phyloP scores from a whole-genome alignment of 2,329 filamentous ascomycete species.

The Calcarisporium arbuscula region DNA sequence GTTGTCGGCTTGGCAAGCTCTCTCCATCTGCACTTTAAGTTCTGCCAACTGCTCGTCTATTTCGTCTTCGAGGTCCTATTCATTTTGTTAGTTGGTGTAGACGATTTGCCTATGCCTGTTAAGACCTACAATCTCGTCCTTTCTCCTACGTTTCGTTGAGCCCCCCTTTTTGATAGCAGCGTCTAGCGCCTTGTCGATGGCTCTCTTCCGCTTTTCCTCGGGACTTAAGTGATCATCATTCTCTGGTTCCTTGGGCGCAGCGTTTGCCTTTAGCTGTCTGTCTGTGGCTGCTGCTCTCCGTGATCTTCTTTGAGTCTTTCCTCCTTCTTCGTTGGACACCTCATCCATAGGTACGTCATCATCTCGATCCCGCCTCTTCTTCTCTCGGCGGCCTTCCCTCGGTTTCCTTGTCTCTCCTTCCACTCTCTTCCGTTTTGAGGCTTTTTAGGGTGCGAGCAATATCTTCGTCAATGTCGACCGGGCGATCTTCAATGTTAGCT shows the following conservation, averaged over 20 bases:
- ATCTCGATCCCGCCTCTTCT: conserved; percentile 49
- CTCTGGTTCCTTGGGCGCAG: conserved; percentile 50
- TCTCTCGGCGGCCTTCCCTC: conserved; percentile 64
- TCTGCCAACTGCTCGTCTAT: conserved; percentile 85
- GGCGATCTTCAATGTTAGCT: conserved; percentile 56
- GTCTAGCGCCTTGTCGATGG: conserved; percentile 82
- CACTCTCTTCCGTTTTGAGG: conserved; percentile 57
- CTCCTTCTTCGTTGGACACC: conserved; percentile 37
- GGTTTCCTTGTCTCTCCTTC: conserved; percentile 67
- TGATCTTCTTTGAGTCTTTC: conserved; percentile 40
- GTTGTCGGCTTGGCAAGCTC: conserved; percentile 82
- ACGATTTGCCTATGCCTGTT: too few species aligned
- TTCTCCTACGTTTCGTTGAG: conserved; percentile 62
- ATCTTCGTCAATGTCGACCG: conserved; percentile 62
- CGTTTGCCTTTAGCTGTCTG: conserved; percentile 40
- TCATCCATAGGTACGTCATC: conserved; percentile 43
- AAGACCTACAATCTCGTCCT: conserved; percentile 73
- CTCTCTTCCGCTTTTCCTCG: conserved; percentile 75
- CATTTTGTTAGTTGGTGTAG: conserved; percentile 13
- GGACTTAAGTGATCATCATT: conserved; percentile 75
- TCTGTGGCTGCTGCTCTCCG: conserved; percentile 39
- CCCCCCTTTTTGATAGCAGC: conserved; percentile 77
- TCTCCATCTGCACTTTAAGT: conserved; percentile 84
- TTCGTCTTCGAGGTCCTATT: conserved; percentile 78
- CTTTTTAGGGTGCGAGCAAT: conserved; percentile 57